Percentiles rank a stretch among this genome's conserved stretches.
These are phyloP conservation scores for Rhodocollybia butyracea DNA, from an alignment of 768 basidiomycete genomes.

Conservation along the genomic window DNA sequence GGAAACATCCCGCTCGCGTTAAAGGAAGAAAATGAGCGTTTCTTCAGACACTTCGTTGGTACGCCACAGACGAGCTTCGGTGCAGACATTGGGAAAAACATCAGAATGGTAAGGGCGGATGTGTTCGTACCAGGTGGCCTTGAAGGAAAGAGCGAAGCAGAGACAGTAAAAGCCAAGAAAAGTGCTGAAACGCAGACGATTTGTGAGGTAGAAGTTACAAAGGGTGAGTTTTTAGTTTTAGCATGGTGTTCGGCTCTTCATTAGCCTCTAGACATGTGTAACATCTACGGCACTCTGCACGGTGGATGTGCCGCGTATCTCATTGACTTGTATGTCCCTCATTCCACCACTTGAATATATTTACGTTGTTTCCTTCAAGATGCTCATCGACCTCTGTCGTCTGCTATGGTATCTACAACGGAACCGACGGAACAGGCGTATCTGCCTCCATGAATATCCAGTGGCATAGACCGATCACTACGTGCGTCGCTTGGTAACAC, in stretches of 20 bases:
- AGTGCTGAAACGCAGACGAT: background rate
- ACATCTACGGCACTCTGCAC: conserved; percentile 44
- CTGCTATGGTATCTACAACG: conserved; percentile 34
- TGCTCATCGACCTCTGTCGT: conserved; percentile 43
- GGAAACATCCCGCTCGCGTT: background rate
- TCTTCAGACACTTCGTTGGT: conserved; percentile 2
- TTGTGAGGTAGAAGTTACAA: background rate
- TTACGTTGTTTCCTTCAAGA: conserved; percentile 19
- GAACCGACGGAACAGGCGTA: conserved; percentile 41
- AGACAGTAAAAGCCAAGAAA: background rate
- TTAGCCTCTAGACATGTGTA: conserved; percentile 49
- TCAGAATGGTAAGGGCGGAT: background rate
- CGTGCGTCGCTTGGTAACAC: background rate
- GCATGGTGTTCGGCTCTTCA: no score
- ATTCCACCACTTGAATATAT: background rate
- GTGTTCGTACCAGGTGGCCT: background rate
- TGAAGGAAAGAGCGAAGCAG: background rate
- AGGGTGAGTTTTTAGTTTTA: no score
- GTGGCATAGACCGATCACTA: conserved; percentile 40
- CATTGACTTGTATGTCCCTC: conserved; percentile 37
- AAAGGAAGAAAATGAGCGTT: conserved; percentile 2
- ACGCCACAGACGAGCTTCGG: conserved; percentile 1
- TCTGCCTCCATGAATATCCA: conserved; percentile 50
- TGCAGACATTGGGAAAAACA: background rate
- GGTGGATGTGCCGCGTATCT: conserved; percentile 56